Conservation (phyloP, 306 rosid genomes). For the Quillaja saponaria region DNA sequence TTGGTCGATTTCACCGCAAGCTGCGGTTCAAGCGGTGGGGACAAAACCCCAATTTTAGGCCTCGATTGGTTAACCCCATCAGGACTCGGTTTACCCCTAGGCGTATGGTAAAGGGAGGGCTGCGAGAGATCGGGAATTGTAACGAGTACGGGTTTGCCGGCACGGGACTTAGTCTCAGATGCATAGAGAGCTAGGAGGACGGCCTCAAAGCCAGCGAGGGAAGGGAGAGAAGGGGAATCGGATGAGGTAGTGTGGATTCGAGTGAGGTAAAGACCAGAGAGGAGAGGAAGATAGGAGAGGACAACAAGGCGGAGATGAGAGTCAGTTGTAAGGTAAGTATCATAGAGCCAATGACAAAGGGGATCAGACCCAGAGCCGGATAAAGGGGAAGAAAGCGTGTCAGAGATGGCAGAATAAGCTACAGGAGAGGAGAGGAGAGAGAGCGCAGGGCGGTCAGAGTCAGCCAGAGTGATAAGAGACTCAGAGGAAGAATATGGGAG, state of each 20-base stretch:
- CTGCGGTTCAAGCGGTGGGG: conserved; percentile 80
- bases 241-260: conserved; percentile 61
- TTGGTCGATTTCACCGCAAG: conserved; percentile 84
- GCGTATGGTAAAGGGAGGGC: conserved; percentile 84
- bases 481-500: conserved; percentile 40
- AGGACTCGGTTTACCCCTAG: conserved; percentile 34
- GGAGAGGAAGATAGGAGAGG: conserved; percentile 83
- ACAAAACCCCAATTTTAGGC: conserved; percentile 60
- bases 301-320: conserved; percentile 88
- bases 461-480: conserved; percentile 71
- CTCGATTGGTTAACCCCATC: conserved; percentile 16
- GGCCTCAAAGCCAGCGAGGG: conserved; percentile 93
- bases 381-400: conserved; percentile 46
- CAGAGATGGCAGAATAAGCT: conserved; percentile 60
- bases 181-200: conserved; percentile 85
- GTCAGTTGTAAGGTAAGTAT: conserved; percentile 82
- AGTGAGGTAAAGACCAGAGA: conserved; percentile 77
- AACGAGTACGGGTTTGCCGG: conserved; percentile 76
- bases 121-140: conserved; percentile 83
- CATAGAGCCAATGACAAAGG: conserved; percentile 97
- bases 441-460: conserved; percentile 95
- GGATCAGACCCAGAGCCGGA: conserved; percentile 85
- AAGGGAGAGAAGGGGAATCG: conserved; percentile 53
- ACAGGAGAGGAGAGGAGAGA: conserved; percentile 78
- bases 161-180: conserved; percentile 72